Conservation (phyloP, 345 rosid genomes). For the Zanthoxylum bungeanum region DNA sequence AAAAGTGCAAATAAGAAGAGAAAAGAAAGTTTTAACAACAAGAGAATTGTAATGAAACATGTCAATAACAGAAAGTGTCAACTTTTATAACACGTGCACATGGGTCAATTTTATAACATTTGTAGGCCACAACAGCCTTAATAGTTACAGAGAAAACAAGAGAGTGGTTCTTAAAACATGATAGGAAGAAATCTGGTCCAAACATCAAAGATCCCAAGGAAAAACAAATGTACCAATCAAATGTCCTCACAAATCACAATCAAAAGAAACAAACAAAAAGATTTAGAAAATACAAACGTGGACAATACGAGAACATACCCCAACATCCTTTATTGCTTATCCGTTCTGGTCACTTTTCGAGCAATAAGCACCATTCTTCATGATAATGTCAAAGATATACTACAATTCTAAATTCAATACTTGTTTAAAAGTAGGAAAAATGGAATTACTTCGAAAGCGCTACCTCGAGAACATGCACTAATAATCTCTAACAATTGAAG, state of each 20-base stretch:
- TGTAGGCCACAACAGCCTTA: neutral
- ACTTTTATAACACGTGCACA: neutral
- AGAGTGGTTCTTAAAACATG: neutral
- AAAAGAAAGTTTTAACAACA: neutral
- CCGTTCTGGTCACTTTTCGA: neutral
- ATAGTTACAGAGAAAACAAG: neutral
- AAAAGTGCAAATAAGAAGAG: neutral
- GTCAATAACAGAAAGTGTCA: neutral
- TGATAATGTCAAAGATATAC: neutral
- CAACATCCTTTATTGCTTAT: neutral
- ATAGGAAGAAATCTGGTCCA: neutral
- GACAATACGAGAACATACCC: neutral
- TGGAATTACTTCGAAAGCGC: neutral
- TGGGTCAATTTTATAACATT: neutral
- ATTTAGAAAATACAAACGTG: neutral
- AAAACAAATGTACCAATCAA: neutral
- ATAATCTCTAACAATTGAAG: slow-evolving; percentile 7
- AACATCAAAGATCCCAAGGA: neutral
- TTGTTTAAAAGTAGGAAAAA: neutral
- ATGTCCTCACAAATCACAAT: neutral
- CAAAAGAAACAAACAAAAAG: neutral
- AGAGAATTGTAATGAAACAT: neutral
- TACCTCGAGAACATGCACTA: neutral
- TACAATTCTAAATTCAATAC: neutral
- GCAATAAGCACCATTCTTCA: neutral